These are phyloP conservation scores for Limnomonas spitsbergensis DNA, from an alignment of 139 green algal species.

Conservation along the genomic window DNA sequence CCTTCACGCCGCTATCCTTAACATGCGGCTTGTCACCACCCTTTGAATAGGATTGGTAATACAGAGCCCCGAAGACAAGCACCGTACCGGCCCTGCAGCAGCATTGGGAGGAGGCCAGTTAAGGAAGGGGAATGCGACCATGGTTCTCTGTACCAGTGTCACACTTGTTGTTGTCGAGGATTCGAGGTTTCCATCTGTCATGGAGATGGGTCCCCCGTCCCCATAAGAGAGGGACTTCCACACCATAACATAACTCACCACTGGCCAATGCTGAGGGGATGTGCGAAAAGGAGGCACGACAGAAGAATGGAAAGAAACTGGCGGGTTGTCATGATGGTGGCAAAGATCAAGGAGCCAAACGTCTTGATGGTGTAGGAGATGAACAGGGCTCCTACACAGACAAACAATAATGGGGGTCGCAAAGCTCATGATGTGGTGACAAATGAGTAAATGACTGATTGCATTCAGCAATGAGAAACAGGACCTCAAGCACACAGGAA, in stretches of 20 bases:
- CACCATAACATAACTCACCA: constrained; percentile 35
- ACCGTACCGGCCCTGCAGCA: constrained; percentile 48
- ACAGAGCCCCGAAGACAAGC: constrained; percentile 63
- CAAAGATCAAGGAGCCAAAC: constrained; percentile 86
- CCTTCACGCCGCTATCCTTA: neutral
- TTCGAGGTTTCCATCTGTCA: neutral
- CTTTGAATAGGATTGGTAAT: constrained; percentile 63
- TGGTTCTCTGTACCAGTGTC: neutral
- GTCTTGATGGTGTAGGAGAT: constrained; percentile 77
- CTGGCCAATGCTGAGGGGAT: constrained; percentile 68
- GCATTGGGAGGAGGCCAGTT: too few species aligned
- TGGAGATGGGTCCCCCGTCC: too few species aligned
- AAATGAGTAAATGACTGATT: neutral
- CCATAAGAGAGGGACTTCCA: neutral
- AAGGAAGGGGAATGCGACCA: too few species aligned
- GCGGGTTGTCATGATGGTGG: constrained; percentile 91
- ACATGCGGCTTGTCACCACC: constrained; percentile 8
- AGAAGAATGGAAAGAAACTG: constrained; percentile 91
- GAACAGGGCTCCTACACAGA: constrained; percentile 43
- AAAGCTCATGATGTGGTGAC: neutral
- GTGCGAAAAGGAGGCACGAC: constrained; percentile 81
- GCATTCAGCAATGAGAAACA: neutral
- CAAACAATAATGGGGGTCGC: neutral
- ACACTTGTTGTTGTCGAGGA: neutral
- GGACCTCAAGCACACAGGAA: neutral